Evolutionary conservation across 1,139 yeast species (phyloP).

Genomic region (Candida sp.): DNA sequence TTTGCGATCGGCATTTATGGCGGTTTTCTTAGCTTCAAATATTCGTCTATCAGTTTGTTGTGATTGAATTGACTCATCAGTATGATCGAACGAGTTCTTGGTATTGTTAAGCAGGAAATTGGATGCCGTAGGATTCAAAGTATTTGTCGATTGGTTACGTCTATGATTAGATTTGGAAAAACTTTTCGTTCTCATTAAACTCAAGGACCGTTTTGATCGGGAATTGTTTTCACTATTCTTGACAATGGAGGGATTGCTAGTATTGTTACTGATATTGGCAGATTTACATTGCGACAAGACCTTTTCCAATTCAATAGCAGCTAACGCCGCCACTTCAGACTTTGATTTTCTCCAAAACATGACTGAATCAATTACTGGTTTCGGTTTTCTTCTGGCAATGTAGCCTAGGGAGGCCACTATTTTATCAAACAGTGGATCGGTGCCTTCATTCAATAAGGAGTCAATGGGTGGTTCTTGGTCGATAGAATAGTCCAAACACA

Average conservation of each 20-base stretch:
- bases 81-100: neutral
- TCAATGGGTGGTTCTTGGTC: slow-evolving; percentile 79
- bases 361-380: slow-evolving; percentile 94
- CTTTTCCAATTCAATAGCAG: slow-evolving; percentile 59
- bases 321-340: slow-evolving; percentile 79
- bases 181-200: slow-evolving; percentile 41
- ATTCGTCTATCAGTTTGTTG: slow-evolving; percentile 25
- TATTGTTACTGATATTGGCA: slow-evolving; percentile 3
- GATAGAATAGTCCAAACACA: slow-evolving; percentile 67
- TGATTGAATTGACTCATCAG: slow-evolving; percentile 16
- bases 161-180: slow-evolving; percentile 36
- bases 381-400: slow-evolving; percentile 86
- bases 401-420: slow-evolving; percentile 85
- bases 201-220: slow-evolving; percentile 36
- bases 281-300: slow-evolving; percentile 13
- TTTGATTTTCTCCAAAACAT: slow-evolving; percentile 97
- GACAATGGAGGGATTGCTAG: slow-evolving; percentile 13
- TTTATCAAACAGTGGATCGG: slow-evolving; percentile 81
- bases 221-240: slow-evolving; percentile 11
- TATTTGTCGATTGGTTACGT: slow-evolving; percentile 30
- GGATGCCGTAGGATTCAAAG: neutral
- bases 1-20: slow-evolving; percentile 82
- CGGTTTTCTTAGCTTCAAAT: slow-evolving; percentile 61
- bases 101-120: neutral
- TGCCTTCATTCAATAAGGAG: slow-evolving; percentile 82